A percentile compares a stretch with the other conserved stretches of the same genome.
These are phyloP conservation scores for Tylopilus felleus DNA, from an alignment of 768 basidiomycete species.

Conservation along the genomic window DNA sequence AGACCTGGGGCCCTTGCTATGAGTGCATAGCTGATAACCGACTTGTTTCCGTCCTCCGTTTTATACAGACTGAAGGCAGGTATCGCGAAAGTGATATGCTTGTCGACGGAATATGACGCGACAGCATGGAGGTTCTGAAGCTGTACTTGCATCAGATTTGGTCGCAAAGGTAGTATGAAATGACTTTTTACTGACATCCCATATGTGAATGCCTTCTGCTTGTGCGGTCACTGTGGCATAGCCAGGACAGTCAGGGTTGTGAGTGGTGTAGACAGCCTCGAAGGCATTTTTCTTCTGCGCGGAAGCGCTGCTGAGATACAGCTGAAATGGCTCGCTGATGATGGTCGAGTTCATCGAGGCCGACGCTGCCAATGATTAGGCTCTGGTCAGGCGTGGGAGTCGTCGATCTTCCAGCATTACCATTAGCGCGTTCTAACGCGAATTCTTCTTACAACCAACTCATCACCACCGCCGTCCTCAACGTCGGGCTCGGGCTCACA, in stretches of 20 bases:
- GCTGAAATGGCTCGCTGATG: slow-evolving; percentile 31
- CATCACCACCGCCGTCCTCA: slow-evolving; percentile 3
- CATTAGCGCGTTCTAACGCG: background rate
- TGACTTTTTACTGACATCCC: slow-evolving; percentile 52
- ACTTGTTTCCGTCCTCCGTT: slow-evolving; percentile 31
- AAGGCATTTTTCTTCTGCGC: background rate
- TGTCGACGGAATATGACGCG: slow-evolving; percentile 65
- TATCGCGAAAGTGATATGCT: slow-evolving; percentile 59
- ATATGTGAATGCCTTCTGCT: slow-evolving; percentile 70
- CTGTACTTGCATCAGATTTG: slow-evolving; percentile 35
- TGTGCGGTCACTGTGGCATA: slow-evolving; percentile 68
- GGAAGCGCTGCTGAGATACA: slow-evolving; percentile 24
- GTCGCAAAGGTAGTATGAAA: background rate
- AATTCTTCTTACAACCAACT: background rate
- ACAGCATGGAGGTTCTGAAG: slow-evolving; percentile 62
- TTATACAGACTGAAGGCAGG: slow-evolving; percentile 48
- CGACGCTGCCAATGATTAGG: background rate
- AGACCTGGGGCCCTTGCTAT: slow-evolving; percentile 46
- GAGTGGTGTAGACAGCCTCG: slow-evolving; percentile 19
- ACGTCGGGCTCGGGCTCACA: slow-evolving; percentile 2
- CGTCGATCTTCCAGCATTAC: background rate
- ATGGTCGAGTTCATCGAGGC: slow-evolving; percentile 29
- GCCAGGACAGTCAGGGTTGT: slow-evolving; percentile 39
- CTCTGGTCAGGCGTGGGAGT: slow-evolving; percentile 21
- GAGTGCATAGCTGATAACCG: slow-evolving; percentile 54